phyloP scores from a whole-genome alignment of 331 rosid species.

The Saraca asoca region DNA sequence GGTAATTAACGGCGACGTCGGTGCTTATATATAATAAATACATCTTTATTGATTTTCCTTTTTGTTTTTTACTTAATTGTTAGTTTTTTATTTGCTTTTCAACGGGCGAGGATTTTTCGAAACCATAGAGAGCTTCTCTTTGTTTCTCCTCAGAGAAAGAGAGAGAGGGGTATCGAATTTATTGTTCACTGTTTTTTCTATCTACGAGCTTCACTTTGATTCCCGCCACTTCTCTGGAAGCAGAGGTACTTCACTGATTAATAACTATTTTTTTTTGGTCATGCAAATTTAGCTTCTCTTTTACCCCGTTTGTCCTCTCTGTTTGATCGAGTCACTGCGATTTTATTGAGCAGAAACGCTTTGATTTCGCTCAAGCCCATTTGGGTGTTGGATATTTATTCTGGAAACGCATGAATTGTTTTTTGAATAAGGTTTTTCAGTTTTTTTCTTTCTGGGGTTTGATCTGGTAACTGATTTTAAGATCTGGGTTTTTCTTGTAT shows the following conservation, averaged over 20 bases:
- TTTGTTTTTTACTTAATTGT: not conserved
- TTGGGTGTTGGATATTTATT: slow-evolving; percentile 21
- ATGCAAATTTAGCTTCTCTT: slow-evolving; percentile 25
- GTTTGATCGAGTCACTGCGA: slow-evolving; percentile 38
- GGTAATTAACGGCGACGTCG: slow-evolving; percentile 84
- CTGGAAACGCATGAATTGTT: slow-evolving; percentile 39
- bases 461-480: slow-evolving; percentile 55
- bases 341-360: slow-evolving; percentile 28
- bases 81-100: slow-evolving; percentile 57
- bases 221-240: slow-evolving; percentile 71
- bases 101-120: slow-evolving; percentile 99
- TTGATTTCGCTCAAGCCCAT: slow-evolving; percentile 17
- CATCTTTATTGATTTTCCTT: not conserved
- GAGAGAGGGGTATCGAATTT: slow-evolving; percentile 30
- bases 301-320: slow-evolving; percentile 10
- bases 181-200: slow-evolving; percentile 27
- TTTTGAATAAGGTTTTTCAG: slow-evolving; percentile 18
- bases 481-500: slow-evolving; percentile 63
- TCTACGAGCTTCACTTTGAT: slow-evolving; percentile 72
- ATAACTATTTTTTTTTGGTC: slow-evolving; percentile 9
- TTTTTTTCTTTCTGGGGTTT: slow-evolving; percentile 38
- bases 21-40: slow-evolving; percentile 64
- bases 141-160: slow-evolving; percentile 22
- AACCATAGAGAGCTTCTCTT: slow-evolving; percentile 48
- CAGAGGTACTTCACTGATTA: slow-evolving; percentile 52